Base-by-base conservation (phyloP, 139 green algal species). In the Deuterostichococcus epilithicus region DNA sequence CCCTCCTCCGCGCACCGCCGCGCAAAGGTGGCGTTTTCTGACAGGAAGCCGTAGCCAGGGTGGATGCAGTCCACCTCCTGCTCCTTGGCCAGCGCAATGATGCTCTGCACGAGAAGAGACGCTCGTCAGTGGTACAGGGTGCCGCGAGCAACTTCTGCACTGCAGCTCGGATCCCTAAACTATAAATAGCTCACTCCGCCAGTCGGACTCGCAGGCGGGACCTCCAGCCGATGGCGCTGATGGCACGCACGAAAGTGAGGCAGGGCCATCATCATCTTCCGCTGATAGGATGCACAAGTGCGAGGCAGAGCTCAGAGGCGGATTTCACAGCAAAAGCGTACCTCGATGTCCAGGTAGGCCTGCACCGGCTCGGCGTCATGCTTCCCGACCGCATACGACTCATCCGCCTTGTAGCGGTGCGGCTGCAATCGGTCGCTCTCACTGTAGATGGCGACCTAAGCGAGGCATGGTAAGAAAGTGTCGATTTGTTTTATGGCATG, bases 41-140 rank as follows among this genome's bases (percentile, higher is more conserved):
- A 89, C 59, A 97, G 83, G 79, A 96, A 96, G 69, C 91, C 91
- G 72, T 96, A 96, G 1, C 90, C 85, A 3, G 87, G 96, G 81
- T 99, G 96, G 74, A 99, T 97, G 36, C 90, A 91, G 70, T 98
- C 90, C 35, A 95, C 94, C 28, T 88, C 81, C 25, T 94, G 90
- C 78, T 91, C 81, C 86, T 96, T 94, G 23, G 94, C 94, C 20
- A 94, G 72, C 60, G 80, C 60, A 38, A 89, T 69, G 45, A 89
- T 89, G 68, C 73, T 78, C 52, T 63, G 52, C 42, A 13, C 42
- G 13, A 23, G n/a, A 13, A 8, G 42, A 52, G 42, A 13, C 42
- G 42, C 42, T 52, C 10, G n/a, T n/a, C n/a, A n/a, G n/a, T n/a
- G n/a, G n/a, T n/a, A n/a, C n/a, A n/a, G n/a, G n/a, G n/a, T n/a